Conservation (phyloP, 257 asterid species). For the Nicotiana attenuata region DNA sequence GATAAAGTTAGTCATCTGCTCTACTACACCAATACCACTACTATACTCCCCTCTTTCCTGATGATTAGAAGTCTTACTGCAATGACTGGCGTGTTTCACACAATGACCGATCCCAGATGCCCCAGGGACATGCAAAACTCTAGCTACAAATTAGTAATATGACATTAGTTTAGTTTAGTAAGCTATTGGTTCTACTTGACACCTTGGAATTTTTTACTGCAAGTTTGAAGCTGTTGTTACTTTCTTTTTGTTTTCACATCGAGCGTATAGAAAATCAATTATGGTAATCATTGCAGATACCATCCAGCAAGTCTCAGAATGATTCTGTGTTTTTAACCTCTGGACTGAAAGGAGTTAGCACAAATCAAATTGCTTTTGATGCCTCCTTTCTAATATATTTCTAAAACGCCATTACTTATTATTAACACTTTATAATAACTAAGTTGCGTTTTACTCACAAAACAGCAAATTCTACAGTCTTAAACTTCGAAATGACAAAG, state of each 20-base stretch:
- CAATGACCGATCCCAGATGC: neutral
- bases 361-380: neutral
- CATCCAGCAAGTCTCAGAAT: neutral
- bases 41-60: neutral
- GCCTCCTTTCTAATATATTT: neutral
- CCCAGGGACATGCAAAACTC: neutral
- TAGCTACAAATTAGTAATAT: neutral
- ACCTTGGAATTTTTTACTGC: neutral
- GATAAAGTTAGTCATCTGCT: neutral
- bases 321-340: neutral
- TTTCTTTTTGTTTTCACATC: neutral
- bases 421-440: neutral
- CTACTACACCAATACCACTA: neutral
- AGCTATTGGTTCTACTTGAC: neutral
- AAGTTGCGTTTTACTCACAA: neutral
- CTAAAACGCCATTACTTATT: neutral
- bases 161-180: neutral
- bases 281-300: neutral
- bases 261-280: neutral
- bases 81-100: neutral
- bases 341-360: neutral
- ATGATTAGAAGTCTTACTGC: neutral
- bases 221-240: neutral
- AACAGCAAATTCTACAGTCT: neutral
- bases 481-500: neutral